Evolutionary conservation across 2,329 filamentous ascomycete genomes (phyloP), one percentile per base, ranked within the genome.

Genomic region (Nemania sp.): DNA sequence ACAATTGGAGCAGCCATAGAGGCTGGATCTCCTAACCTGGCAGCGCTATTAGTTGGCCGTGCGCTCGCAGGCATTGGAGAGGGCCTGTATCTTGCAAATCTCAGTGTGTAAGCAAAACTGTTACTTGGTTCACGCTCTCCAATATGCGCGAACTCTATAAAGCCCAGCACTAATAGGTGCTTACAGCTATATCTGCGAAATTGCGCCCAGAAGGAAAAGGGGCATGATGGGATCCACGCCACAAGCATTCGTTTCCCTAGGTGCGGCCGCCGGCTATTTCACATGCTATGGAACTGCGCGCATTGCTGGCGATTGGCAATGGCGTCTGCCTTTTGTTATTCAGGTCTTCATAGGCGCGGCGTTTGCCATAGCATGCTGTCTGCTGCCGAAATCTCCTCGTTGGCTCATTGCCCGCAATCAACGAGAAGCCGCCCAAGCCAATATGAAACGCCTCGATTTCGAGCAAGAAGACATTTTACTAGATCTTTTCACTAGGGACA

Each of bases 121-220:
- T n/a, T n/a, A n/a, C n/a, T n/a, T n/a, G n/a, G n/a, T n/a, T n/a
- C n/a, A n/a, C n/a, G n/a, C n/a, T n/a, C n/a, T n/a, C n/a, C n/a
- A n/a, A n/a, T n/a, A n/a, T n/a, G n/a, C n/a, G n/a, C n/a, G n/a
- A n/a, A n/a, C n/a, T n/a, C n/a, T n/a, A n/a, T n/a, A n/a, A n/a
- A n/a, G n/a, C n/a, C n/a, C n/a, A n/a, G n/a, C n/a, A n/a, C n/a
- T n/a, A n/a, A n/a, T n/a, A n/a, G n/a, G n/a, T n/a, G n/a, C n/a
- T n/a, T n/a, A n/a, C n/a, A n/a, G n/a, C n/a, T 83, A 86, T 57
- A 80, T 86, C 22, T 80, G 79, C 52, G 84, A 87, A 65, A 82
- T 86, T 14, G 79, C 82, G 1, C 83, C 82, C 0, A 70, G 75
- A 1, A 69, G 68, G 3, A 67, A 71, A 3, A 70, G 83, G 23